Percentiles rank a stretch among this genome's conserved stretches.
Evolutionary conservation across 495 filamentous ascomycete species (phyloP).

Genomic region (Neurospora terricola): DNA sequence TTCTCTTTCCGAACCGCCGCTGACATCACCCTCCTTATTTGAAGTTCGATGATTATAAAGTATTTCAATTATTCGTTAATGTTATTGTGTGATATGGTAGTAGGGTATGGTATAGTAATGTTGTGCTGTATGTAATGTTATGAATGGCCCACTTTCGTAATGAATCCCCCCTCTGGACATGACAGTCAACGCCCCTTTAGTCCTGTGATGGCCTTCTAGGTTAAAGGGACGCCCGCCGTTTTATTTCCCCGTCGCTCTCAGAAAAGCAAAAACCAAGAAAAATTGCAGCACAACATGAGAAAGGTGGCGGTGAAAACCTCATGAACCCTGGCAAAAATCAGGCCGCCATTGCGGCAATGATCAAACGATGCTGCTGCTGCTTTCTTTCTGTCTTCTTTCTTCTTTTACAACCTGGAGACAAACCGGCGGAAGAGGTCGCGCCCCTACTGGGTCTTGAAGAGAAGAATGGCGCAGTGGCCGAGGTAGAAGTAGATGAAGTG

Average conservation of each 20-base stretch:
- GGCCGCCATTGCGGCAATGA: background rate
- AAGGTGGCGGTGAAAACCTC: background rate
- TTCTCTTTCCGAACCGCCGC: too few species aligned
- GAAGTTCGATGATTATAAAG: background rate
- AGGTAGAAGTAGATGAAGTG: constrained; percentile 99
- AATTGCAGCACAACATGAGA: background rate
- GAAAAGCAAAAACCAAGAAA: background rate
- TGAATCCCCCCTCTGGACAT: background rate
- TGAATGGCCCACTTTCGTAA: background rate
- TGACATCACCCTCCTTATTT: too few species aligned
- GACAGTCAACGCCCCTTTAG: background rate
- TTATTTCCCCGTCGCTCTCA: background rate
- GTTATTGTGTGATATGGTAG: background rate
- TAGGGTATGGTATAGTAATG: background rate
- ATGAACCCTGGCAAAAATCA: background rate
- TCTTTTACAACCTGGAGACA: constrained; percentile 14
- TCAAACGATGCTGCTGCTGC: background rate
- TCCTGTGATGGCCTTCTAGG: background rate
- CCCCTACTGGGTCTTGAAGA: constrained; percentile 94
- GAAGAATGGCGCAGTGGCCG: constrained; percentile 92
- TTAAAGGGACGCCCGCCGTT: background rate
- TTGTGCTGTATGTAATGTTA: background rate
- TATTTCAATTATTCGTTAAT: background rate
- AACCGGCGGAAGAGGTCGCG: constrained; percentile 17
- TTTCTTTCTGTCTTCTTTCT: background rate